A percentile compares a stretch with the other conserved stretches of the same genome.
phyloP scores from a whole-genome alignment of 192 early-diverging fungal genomes.

The Coemansia sp. region DNA sequence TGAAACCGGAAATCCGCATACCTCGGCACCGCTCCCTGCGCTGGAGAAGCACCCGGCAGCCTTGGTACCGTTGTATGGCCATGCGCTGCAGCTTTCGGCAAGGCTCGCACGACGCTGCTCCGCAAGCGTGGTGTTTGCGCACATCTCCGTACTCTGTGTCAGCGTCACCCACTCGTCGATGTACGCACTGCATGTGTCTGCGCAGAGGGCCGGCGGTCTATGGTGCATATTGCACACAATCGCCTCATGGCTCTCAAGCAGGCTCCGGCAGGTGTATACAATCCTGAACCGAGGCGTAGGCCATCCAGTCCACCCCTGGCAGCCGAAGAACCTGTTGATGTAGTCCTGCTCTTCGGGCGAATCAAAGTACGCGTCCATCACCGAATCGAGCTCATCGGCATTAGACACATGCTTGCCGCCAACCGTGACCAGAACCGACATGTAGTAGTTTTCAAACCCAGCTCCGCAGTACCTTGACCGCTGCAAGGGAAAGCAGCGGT shows the following conservation, averaged over 20 bases:
- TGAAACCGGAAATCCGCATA: constrained; percentile 19
- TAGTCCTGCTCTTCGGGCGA: constrained; percentile 23
- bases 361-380: constrained; percentile 35
- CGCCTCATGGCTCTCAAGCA: constrained; percentile 33
- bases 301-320: constrained; percentile 29
- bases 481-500: constrained; percentile 29
- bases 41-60: constrained; percentile 16
- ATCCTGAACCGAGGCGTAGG: constrained; percentile 33
- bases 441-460: constrained; percentile 21
- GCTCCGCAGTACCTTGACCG: constrained; percentile 36
- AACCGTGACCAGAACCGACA: constrained; percentile 26
- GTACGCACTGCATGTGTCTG: constrained; percentile 14
- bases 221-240: constrained; percentile 20
- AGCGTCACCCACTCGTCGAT: constrained; percentile 26
- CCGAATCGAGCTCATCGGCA: constrained; percentile 31
- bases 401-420: constrained; percentile 21
- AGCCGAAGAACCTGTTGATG: constrained; percentile 39
- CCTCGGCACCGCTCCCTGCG: constrained; percentile 24
- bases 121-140: constrained; percentile 16
- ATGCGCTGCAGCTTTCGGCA: constrained; percentile 14
- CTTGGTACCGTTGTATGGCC: constrained; percentile 33
- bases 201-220: constrained; percentile 23
- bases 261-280: constrained; percentile 42
- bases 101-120: constrained; percentile 24
- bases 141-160: constrained; percentile 19